Evolutionary conservation across 2,329 filamentous ascomycete species (phyloP).

Genomic region (Seiridium cupressi): DNA sequence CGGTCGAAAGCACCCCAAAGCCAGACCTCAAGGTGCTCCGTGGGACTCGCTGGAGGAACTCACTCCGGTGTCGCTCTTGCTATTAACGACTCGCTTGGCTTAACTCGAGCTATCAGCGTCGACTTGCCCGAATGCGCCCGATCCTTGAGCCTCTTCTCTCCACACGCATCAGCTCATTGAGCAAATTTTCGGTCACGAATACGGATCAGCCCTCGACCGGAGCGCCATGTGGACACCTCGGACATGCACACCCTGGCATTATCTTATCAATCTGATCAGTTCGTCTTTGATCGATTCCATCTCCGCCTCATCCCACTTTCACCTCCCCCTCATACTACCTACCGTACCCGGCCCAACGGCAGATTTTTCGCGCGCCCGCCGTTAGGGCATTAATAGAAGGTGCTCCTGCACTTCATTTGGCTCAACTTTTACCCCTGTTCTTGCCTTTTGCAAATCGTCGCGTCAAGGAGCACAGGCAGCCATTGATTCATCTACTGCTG

Average conservation of each 20-base stretch:
- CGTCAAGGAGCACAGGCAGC: not conserved
- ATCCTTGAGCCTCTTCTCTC: not conserved
- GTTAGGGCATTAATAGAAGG: constrained; percentile 1
- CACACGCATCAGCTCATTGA: not conserved
- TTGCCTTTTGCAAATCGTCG: not conserved
- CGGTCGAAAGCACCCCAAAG: too few species aligned
- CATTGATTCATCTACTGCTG: not conserved
- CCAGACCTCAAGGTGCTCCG: too few species aligned
- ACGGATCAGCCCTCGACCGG: constrained; percentile 8
- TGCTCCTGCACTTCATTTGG: not conserved
- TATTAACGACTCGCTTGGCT: not conserved
- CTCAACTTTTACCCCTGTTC: constrained; percentile 3
- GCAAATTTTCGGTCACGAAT: constrained; percentile 6
- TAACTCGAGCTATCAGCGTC: not conserved
- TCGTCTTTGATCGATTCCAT: constrained; percentile 19
- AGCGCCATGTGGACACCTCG: not conserved
- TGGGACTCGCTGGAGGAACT: too few species aligned
- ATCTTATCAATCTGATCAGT: constrained; percentile 39
- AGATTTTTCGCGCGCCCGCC: not conserved
- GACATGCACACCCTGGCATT: constrained; percentile 13
- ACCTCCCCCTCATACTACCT: constrained; percentile 13
- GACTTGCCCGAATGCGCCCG: not conserved
- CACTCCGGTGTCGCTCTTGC: constrained; percentile 3
- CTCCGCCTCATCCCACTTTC: constrained; percentile 7
- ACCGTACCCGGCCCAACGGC: not conserved